phyloP scores from a whole-genome alignment of 148 eudicot genomes.

The Diospyros lotus region DNA sequence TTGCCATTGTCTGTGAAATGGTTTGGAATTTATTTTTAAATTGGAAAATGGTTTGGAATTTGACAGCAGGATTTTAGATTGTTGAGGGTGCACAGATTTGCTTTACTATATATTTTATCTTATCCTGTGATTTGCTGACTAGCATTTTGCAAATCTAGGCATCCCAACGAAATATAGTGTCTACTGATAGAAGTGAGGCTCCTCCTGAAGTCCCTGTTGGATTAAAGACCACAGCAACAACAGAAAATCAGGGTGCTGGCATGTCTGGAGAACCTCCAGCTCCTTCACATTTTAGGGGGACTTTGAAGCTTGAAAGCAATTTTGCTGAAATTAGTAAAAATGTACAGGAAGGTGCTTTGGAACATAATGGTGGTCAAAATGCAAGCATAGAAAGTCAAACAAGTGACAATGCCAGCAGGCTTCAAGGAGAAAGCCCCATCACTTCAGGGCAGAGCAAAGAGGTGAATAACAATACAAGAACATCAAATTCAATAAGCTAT shows the following conservation, averaged over 20 bases:
- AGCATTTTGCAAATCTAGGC: constrained; percentile 32
- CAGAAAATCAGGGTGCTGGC: constrained; percentile 19
- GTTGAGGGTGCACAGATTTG: neutral
- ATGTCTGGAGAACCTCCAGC: constrained; percentile 7
- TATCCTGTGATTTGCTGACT: constrained; percentile 6
- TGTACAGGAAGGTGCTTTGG: constrained; percentile 15
- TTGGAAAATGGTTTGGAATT: too few species aligned
- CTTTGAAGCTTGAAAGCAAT: constrained; percentile 13
- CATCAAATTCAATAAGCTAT: constrained; percentile 7
- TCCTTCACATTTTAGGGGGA: constrained; percentile 10
- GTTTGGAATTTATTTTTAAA: neutral
- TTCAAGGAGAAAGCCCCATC: constrained; percentile 14
- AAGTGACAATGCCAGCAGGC: constrained; percentile 9
- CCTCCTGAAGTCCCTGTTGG: constrained; percentile 16
- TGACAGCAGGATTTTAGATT: neutral
- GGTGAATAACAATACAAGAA: neutral
- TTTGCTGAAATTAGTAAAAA: constrained; percentile 8
- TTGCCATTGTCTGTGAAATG: constrained; percentile 2
- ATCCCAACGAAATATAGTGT: constrained; percentile 27
- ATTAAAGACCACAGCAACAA: constrained; percentile 16
- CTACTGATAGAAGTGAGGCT: constrained; percentile 42
- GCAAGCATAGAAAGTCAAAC: constrained; percentile 17
- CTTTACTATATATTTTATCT: neutral
- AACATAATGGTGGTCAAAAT: constrained; percentile 15
- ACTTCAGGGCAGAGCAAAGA: constrained; percentile 18